Conservation (phyloP, 2,329 filamentous ascomycete species). For the Ampelomyces quisqualis region DNA sequence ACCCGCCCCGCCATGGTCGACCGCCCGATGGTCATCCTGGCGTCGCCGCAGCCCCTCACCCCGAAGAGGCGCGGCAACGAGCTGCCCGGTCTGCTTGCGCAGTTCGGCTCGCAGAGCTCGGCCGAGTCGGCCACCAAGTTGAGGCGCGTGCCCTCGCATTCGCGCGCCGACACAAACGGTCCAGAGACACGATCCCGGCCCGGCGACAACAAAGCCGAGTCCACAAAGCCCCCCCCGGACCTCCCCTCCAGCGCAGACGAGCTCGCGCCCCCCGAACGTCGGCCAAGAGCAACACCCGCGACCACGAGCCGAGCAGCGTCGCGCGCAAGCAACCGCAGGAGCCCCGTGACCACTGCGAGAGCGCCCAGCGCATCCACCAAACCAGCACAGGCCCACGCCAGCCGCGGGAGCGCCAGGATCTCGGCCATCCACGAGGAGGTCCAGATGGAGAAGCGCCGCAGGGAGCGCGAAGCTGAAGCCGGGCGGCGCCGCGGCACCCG, state of each 20-base stretch:
- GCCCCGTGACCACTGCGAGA: not conserved
- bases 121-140: constrained; percentile 36
- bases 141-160: constrained; percentile 18
- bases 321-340: not conserved
- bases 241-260: constrained; percentile 31
- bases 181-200: too few relatives aligned
- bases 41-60: constrained; percentile 25
- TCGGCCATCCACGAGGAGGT: constrained; percentile 24
- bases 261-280: constrained; percentile 13
- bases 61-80: constrained; percentile 26
- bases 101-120: constrained; percentile 34
- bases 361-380: too few relatives aligned
- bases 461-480: constrained; percentile 11
- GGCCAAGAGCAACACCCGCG: not conserved
- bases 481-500: constrained; percentile 26
- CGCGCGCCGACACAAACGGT: constrained; percentile 3
- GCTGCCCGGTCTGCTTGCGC: constrained; percentile 28
- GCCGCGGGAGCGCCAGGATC: constrained; percentile 7
- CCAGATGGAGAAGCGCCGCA: constrained; percentile 37
- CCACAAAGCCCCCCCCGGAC: constrained; percentile 4
- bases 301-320: not conserved
- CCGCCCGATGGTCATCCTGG: constrained; percentile 13
- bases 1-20: constrained; percentile 25
- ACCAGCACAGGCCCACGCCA: not conserved
- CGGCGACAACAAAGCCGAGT: too few relatives aligned